A percentile compares a stretch with the other conserved stretches of the same genome.
Evolutionary conservation across 768 basidiomycete genomes (phyloP).

Genomic region (Pisolithus microcarpus): DNA sequence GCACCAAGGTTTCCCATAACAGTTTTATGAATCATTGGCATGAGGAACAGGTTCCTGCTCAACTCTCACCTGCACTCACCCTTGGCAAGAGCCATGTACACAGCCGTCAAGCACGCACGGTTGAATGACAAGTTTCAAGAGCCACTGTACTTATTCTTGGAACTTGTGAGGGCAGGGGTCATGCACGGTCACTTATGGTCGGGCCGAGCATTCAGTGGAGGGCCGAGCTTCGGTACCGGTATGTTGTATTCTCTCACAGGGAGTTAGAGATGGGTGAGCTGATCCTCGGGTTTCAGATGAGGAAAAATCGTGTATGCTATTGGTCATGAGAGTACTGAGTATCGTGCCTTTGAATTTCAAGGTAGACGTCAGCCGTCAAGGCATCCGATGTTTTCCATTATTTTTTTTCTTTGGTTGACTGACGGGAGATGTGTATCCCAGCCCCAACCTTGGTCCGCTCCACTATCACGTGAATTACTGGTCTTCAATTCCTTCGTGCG

Average conservation of each 20-base stretch:
- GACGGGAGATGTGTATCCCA: slow-evolving; percentile 27
- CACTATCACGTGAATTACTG: slow-evolving; percentile 89
- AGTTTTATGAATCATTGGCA: slow-evolving; percentile 7
- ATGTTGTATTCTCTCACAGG: slow-evolving; percentile 29
- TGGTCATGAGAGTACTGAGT: slow-evolving; percentile 94
- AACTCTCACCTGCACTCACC: slow-evolving; percentile 86
- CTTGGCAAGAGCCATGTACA: slow-evolving; percentile 86
- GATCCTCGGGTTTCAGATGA: slow-evolving; percentile 51
- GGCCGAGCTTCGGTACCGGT: slow-evolving; percentile 92
- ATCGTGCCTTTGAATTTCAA: slow-evolving; percentile 94
- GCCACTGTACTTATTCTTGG: slow-evolving; percentile 88
- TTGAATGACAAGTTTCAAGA: slow-evolving; percentile 99
- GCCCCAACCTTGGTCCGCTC: slow-evolving; percentile 91
- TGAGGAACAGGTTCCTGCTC: slow-evolving; percentile 64
- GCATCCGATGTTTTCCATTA: neutral
- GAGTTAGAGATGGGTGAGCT: slow-evolving; percentile 18
- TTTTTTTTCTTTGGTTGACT: slow-evolving; percentile 2
- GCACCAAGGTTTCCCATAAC: slow-evolving; percentile 3
- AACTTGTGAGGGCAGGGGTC: slow-evolving; percentile 92
- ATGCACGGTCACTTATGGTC: slow-evolving; percentile 94
- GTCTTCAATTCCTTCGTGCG: slow-evolving; percentile 98
- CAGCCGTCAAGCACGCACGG: slow-evolving; percentile 66
- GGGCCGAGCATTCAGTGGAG: slow-evolving; percentile 82
- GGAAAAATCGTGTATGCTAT: slow-evolving; percentile 88
- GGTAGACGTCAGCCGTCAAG: slow-evolving; percentile 38